Evolutionary conservation across 2,329 filamentous ascomycete genomes (phyloP).

Genomic region (Microascus cirrosus): DNA sequence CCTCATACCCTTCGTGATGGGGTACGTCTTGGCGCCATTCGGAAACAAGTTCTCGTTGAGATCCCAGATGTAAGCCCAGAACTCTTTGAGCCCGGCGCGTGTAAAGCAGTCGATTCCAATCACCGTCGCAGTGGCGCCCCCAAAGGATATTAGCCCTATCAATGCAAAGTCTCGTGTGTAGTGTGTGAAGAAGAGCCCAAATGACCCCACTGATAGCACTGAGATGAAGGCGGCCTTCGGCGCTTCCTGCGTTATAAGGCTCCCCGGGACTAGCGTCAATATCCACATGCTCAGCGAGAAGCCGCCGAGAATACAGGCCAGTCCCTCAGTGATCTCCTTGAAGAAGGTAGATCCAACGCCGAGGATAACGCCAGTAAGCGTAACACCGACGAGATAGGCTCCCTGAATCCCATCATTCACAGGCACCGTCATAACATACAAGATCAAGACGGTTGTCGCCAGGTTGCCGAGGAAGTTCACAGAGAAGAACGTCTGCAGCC

Average conservation of each 20-base stretch:
- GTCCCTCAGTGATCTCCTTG: conserved; percentile 65
- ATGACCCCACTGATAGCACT: conserved; percentile 55
- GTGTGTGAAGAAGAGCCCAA: conserved; percentile 66
- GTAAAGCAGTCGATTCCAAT: conserved; percentile 88
- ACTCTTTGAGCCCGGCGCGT: conserved; percentile 84
- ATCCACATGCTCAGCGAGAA: conserved; percentile 90
- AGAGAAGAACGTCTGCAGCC: conserved; percentile 72
- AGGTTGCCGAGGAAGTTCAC: conserved; percentile 62
- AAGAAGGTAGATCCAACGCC: conserved; percentile 69
- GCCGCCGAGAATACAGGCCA: conserved; percentile 81
- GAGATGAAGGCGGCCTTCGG: conserved; percentile 67
- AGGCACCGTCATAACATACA: conserved; percentile 79
- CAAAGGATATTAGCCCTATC: conserved; percentile 67
- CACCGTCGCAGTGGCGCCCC: conserved; percentile 67
- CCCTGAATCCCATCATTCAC: conserved; percentile 69
- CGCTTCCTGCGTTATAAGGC: conserved; percentile 51
- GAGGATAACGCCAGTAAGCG: conserved; percentile 61
- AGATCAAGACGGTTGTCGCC: conserved; percentile 67
- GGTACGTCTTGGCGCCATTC: conserved; percentile 64
- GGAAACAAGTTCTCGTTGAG: conserved; percentile 76
- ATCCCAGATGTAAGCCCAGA: conserved; percentile 87
- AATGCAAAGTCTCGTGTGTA: conserved; percentile 69
- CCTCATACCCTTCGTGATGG: conserved; percentile 73
- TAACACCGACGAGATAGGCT: conserved; percentile 70
- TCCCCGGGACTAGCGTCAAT: conserved; percentile 63